Evolutionary conservation across 345 rosid species (phyloP).

Genomic region (Boechera stricta): DNA sequence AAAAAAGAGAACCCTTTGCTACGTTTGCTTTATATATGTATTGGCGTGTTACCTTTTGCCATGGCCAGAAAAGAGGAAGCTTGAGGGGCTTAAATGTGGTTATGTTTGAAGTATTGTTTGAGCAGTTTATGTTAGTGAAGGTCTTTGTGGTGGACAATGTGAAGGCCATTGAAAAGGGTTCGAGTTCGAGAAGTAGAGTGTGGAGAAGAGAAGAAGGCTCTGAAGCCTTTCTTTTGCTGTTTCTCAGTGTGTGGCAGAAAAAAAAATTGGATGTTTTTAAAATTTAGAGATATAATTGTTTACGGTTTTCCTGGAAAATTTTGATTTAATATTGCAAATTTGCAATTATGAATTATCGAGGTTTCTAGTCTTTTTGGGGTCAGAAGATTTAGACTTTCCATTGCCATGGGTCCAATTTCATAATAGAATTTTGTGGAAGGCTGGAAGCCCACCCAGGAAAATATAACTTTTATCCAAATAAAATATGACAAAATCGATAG

Average conservation of each 20-base stretch:
- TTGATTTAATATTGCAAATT: background rate
- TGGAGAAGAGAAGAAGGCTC: constrained; percentile 15
- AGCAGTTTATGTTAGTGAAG: constrained; percentile 47
- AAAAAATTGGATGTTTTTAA: background rate
- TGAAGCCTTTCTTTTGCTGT: background rate
- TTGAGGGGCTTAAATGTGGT: constrained; percentile 60
- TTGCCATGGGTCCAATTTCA: too few species aligned
- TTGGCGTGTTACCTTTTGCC: constrained; percentile 63
- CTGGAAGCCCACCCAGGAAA: background rate
- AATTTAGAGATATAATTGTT: background rate
- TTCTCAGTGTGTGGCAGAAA: constrained; percentile 32
- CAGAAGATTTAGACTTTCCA: too few species aligned
- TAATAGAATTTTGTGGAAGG: background rate
- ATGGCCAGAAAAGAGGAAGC: constrained; percentile 85
- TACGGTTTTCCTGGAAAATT: too few species aligned
- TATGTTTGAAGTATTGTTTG: constrained; percentile 48
- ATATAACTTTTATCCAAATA: background rate
- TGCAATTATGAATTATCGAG: too few species aligned
- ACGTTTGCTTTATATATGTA: background rate
- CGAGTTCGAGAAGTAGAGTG: background rate
- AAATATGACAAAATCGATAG: too few species aligned
- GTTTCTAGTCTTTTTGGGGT: too few species aligned
- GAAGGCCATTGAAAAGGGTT: constrained; percentile 50
- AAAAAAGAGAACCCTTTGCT: background rate
- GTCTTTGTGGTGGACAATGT: constrained; percentile 46